Evolutionary conservation across 495 filamentous ascomycete species (phyloP).

Genomic region (Penicillium dipodomyicola): DNA sequence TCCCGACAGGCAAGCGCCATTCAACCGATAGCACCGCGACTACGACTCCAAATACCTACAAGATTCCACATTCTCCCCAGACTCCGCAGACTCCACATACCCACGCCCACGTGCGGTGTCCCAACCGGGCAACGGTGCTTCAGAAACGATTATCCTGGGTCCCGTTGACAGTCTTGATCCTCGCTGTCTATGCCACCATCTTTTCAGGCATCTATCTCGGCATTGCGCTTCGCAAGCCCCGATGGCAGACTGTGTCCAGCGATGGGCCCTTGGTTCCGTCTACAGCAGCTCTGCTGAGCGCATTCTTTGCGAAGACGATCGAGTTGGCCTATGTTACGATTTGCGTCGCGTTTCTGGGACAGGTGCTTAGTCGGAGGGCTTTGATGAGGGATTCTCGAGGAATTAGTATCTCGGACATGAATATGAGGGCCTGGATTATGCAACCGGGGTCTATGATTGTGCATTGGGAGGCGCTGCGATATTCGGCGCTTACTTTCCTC

Average conservation of each 20-base stretch:
- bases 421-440: constrained; percentile 60
- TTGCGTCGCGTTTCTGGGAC: constrained; percentile 70
- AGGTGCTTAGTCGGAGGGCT: constrained; percentile 64
- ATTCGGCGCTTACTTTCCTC: constrained; percentile 58
- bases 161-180: constrained; percentile 52
- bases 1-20: constrained; percentile 1
- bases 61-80: neutral
- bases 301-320: constrained; percentile 68
- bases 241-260: constrained; percentile 52
- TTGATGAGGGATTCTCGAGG: constrained; percentile 54
- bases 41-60: constrained; percentile 12
- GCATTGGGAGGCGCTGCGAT: constrained; percentile 58
- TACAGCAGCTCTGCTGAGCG: constrained; percentile 59
- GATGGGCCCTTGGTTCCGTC: constrained; percentile 49
- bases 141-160: constrained; percentile 54
- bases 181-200: constrained; percentile 65
- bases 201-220: constrained; percentile 63
- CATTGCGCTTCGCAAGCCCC: constrained; percentile 56
- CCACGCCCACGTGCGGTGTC: constrained; percentile 17
- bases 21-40: constrained; percentile 10
- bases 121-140: constrained; percentile 23
- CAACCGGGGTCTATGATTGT: constrained; percentile 66
- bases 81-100: constrained; percentile 2
- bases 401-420: constrained; percentile 69
- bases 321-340: constrained; percentile 76